phyloP scores from a whole-genome alignment of 441 rosid genomes.

The Omphalea diandra region DNA sequence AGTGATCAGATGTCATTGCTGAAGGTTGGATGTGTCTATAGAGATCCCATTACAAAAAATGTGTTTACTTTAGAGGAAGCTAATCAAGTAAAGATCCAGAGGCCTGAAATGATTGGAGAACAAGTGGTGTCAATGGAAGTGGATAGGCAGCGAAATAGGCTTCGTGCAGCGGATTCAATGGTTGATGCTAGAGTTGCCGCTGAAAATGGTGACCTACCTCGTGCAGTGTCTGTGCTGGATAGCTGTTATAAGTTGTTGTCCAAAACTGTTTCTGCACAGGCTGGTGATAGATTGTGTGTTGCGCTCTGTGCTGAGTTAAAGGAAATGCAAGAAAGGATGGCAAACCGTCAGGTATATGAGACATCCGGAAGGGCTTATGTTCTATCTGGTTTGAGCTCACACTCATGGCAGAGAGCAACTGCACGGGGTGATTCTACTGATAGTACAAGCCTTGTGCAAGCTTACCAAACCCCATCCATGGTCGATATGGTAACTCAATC shows the following conservation, averaged over 20 bases:
- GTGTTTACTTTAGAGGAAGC: slow-evolving; percentile 42
- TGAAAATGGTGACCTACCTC: slow-evolving; percentile 65
- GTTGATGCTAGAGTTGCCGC: slow-evolving; percentile 70
- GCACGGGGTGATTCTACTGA: slow-evolving; percentile 91
- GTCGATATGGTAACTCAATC: slow-evolving; percentile 81
- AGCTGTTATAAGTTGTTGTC: slow-evolving; percentile 47
- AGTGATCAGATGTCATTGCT: slow-evolving; percentile 45
- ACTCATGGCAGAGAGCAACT: slow-evolving; percentile 97
- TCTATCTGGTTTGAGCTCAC: slow-evolving; percentile 94
- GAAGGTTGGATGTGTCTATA: slow-evolving; percentile 62
- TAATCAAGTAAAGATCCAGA: slow-evolving; percentile 44
- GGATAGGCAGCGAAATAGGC: slow-evolving; percentile 83
- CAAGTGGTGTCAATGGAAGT: slow-evolving; percentile 66
- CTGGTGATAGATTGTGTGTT: slow-evolving; percentile 60
- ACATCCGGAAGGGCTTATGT: slow-evolving; percentile 91
- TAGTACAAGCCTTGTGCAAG: slow-evolving; percentile 64
- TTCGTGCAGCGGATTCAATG: slow-evolving; percentile 81
- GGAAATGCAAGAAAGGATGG: slow-evolving; percentile 96
- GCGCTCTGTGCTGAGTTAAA: slow-evolving; percentile 78
- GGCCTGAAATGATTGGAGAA: slow-evolving; percentile 51
- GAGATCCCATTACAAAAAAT: slow-evolving; percentile 68
- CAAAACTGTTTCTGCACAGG: slow-evolving; percentile 59
- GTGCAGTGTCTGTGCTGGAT: slow-evolving; percentile 65
- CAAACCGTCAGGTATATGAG: slow-evolving; percentile 77
- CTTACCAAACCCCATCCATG: slow-evolving; percentile 93